Evolutionary conservation across 1,139 yeast genomes (phyloP), one percentile per base, ranked within the genome.

Genomic region (Kluyveromyces marxianus): DNA sequence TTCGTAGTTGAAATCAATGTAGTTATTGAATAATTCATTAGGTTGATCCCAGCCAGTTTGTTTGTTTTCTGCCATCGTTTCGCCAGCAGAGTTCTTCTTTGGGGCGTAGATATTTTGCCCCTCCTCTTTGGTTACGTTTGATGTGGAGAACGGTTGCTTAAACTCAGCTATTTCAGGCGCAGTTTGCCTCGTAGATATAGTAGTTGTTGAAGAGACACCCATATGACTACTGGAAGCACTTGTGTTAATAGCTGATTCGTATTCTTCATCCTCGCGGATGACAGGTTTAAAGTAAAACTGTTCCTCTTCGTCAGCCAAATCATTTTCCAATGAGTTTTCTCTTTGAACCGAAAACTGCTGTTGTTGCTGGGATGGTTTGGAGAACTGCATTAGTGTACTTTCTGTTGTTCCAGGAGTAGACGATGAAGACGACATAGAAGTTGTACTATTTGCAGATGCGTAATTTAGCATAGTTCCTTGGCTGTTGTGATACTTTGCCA

Each of bases 381-480:
- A 48, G 10, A 34, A 34, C 6, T 40, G 37, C 25, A 34, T 27
- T n/a, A 40, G 35, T 25, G 35, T 38, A 21, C 33, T 40, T 8
- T 50, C 55, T 38, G 50, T 34, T 3, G 48, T 50, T 25, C 53
- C 54, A 26, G 64, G 63, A 4, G 64, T 58, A 4, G 63, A 58
- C 3, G 57, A 50, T 6, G 58, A 52, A 6, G 62, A 56, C 10
- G 50, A 40, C 33, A 40, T 50, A 6, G 57, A 53, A 3, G 55
- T 50, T 6, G 52, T 50, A n/a, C 54, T 41, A 4, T 57, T 50
- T 27, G 50, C 48, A 26, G 24, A 48, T 3, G 44, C 47, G 8
- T 47, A 46, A 27, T 36, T 25, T 25, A 36, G 7, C 4, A 10
- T 25, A 2, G 30, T 5, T 25, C 39, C 39, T 27, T 36, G 39